Evolutionary conservation across 371 early-diverging fungal species (phyloP), one percentile per base, ranked within the genome.

Genomic region (Syncephalastrum contaminatum): DNA sequence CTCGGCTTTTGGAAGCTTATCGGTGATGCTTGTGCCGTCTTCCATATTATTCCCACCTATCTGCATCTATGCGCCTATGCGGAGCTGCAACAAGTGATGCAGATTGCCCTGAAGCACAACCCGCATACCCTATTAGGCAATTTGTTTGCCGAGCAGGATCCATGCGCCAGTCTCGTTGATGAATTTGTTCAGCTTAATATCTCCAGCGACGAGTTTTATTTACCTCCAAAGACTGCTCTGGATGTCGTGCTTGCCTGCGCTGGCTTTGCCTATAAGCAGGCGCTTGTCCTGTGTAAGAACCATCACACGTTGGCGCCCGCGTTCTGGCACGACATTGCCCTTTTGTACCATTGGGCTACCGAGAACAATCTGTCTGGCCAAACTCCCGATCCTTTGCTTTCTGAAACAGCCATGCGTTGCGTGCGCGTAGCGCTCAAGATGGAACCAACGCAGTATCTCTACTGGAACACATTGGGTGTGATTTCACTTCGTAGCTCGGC

Each of bases 401-500:
- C 75, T 4, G 56, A 58, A 13, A 54, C 75, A 41, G 73, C 81
- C 5, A 77, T 83, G 20, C 62, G 69, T 6, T 84, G 81, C 53
- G 59, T 85, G 30, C 76, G 82, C 44, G 76, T 83, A 1, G 92
- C 95, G 0, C 54, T 93, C 10, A 81, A 79, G 48, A 60, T 84
- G 40, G 83, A 91, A 18, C 86, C 87, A 4, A 58, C 64, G 0
- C 84, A 81, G 39, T 70, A 71, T 3, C 51, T 71, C 1, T 86
- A 82, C 24, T 92, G 94, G 92, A 91, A 89, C 49, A 74, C 87
- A 0, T 75, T 93, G 46, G 95, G 94, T 21, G 78, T 90, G 1
- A 79, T 87, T 30, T 72, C 87, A 1, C 60, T 84, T 42, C 52
- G 64, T 10, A 51, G 61, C 8, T 58, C 88, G 27, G 74, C 85